These are phyloP conservation scores for Euphorbia pulcherrima DNA, from an alignment of 345 rosid species.

Conservation along the genomic window DNA sequence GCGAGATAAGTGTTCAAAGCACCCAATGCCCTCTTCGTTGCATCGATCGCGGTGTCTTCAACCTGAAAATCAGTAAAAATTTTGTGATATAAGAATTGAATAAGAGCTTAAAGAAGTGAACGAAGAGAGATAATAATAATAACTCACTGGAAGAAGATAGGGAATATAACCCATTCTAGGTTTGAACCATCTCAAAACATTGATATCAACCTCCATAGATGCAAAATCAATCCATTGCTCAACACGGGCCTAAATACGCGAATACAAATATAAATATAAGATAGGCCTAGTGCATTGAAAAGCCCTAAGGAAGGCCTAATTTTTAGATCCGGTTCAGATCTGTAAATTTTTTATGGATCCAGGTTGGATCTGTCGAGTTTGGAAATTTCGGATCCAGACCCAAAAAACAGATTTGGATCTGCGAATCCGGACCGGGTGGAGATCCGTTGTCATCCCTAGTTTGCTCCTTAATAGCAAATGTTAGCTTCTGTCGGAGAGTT, in stretches of 20 bases:
- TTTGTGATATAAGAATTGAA: neutral
- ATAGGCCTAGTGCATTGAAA: no score
- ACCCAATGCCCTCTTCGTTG: constrained; percentile 71
- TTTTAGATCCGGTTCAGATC: no score
- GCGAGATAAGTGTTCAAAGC: constrained; percentile 72
- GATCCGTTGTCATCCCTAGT: no score
- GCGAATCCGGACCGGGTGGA: no score
- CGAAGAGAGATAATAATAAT: neutral
- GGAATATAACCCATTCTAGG: constrained; percentile 56
- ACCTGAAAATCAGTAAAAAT: constrained; percentile 41
- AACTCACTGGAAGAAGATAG: constrained; percentile 73
- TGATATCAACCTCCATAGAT: constrained; percentile 66
- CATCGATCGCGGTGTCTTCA: constrained; percentile 71
- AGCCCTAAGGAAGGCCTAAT: no score
- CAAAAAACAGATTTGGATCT: no score
- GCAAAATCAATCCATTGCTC: constrained; percentile 97
- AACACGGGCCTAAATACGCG: constrained; percentile 52
- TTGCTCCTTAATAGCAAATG: no score
- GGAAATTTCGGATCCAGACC: no score
- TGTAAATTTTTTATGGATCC: no score
- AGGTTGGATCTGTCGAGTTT: no score
- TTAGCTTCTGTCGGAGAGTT: no score
- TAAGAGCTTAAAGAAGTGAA: neutral
- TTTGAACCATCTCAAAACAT: constrained; percentile 50
- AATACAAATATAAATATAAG: neutral